Evolutionary conservation across 192 early-diverging fungal species (phyloP).

Genomic region (Backusella parvicylindrica): DNA sequence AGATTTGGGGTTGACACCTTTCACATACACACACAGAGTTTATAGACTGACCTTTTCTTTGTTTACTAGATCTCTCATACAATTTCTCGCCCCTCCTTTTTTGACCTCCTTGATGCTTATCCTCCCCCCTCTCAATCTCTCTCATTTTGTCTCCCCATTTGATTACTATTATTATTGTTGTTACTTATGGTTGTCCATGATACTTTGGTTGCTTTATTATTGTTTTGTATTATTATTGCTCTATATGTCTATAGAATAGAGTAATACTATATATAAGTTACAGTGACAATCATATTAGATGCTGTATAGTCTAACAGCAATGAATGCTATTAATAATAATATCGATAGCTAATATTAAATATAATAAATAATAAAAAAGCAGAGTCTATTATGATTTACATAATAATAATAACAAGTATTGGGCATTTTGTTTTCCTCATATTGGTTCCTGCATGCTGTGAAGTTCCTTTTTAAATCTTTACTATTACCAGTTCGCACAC

Average conservation of each 20-base stretch:
- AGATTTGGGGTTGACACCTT: not conserved
- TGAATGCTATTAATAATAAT: not conserved
- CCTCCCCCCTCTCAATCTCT: not conserved
- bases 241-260: too few species aligned
- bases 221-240: too few species aligned
- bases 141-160: not conserved
- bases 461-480: not conserved
- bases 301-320: too few species aligned
- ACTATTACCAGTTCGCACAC: not conserved
- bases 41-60: not conserved
- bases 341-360: not conserved
- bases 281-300: too few species aligned
- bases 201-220: too few species aligned
- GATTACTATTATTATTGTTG: not conserved
- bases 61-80: not conserved
- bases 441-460: not conserved
- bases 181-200: too few species aligned
- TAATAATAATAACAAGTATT: not conserved
- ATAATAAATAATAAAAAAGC: not conserved
- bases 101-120: not conserved
- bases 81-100: not conserved
- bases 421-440: not conserved
- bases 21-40: not conserved
- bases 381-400: too few species aligned
- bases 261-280: too few species aligned